Percentiles rank a stretch among this genome's conserved stretches.
Conservation (phyloP, 2,329 filamentous ascomycete genomes). For the Fusarium incarnatum region DNA sequence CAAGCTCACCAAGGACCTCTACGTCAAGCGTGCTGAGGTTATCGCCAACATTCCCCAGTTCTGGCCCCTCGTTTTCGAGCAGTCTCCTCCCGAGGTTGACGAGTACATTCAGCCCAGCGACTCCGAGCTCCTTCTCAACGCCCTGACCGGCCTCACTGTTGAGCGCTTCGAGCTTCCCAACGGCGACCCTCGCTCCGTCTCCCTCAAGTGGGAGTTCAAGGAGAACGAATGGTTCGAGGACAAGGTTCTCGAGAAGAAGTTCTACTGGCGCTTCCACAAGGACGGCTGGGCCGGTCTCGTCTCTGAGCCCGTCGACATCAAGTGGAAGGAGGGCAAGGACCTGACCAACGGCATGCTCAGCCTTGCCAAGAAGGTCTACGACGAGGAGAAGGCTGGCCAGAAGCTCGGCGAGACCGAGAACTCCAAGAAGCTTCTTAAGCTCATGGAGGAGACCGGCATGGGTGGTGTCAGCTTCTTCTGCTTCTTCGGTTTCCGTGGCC, state of each 20-base stretch:
- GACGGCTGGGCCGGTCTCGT: conserved; percentile 81
- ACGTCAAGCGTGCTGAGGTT: conserved; percentile 78
- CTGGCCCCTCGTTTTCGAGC: conserved; percentile 94
- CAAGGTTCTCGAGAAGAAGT: conserved; percentile 86
- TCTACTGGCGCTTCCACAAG: conserved; percentile 81
- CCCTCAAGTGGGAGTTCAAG: conserved; percentile 81
- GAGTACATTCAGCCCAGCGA: conserved; percentile 88
- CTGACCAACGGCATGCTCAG: conserved; percentile 83
- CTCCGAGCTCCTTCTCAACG: conserved; percentile 75
- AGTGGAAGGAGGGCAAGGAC: conserved; percentile 86
- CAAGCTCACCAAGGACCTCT: conserved; percentile 75
- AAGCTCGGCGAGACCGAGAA: conserved; percentile 57
- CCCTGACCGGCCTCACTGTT: conserved; percentile 76
- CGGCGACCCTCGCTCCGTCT: conserved; percentile 84
- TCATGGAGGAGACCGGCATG: conserved; percentile 70
- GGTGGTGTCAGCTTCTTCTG: conserved; percentile 84
- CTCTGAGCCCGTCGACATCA: conserved; percentile 87
- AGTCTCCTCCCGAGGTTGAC: conserved; percentile 86
- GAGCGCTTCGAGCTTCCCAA: conserved; percentile 81
- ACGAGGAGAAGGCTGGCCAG: conserved; percentile 64
- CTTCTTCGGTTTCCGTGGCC: conserved; percentile 84
- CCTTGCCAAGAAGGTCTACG: conserved; percentile 76
- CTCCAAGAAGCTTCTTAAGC: conserved; percentile 63
- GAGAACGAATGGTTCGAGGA: conserved; percentile 87
- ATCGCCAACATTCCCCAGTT: conserved; percentile 84